Evolutionary conservation across 257 asterid species (phyloP), one percentile per base, ranked within the genome.

Genomic region (Primulina huaijiensis): DNA sequence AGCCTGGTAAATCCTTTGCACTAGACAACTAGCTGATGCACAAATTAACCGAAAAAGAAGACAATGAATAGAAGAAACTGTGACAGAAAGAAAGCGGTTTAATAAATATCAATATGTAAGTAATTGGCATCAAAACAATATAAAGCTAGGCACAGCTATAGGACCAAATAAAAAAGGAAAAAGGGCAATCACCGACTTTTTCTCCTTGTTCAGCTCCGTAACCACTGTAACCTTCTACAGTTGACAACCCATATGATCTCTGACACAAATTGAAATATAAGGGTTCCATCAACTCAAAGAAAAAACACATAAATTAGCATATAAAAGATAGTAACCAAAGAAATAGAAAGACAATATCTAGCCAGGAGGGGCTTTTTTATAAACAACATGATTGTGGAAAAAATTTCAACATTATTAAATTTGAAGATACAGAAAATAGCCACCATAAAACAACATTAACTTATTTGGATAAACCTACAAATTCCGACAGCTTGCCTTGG

Each of bases 121-220:
- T 71, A 19, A 52, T 14, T 14, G 56, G 58, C 62, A 30, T 52
- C 69, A 52, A 10, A 11, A 31, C 29, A 27, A 6, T 14, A 50
- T 6, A 25, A 35, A 4, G 31, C 27, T 23, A 50, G 8, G 35
- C 30, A 31, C 34, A 29, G 16, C 19, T 73, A n/a, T 30, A 17
- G 65, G 56, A 68, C n/a, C 40, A 35, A 31, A 62, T 19, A 68
- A 67, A 40, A 62, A 55, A 65, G 25, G 43, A 40, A 62, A 56
- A 53, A 61, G 33, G 33, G 64, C 43, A n/a, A 62, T 14, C 38
- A 70, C 82, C 58, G 78, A 89, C 99, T 74, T 88, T 85, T 91
- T 86, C 97, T 73, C 97, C 97, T 85, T 94, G 99, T 80, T 94
- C 99, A 76, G 96, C 97, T 75, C 97, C 97, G 82, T 91, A 94